Percentiles rank a stretch among this genome's conserved stretches.
phyloP scores from a whole-genome alignment of 2,329 filamentous ascomycete genomes.

The Talaromyces sp. region DNA sequence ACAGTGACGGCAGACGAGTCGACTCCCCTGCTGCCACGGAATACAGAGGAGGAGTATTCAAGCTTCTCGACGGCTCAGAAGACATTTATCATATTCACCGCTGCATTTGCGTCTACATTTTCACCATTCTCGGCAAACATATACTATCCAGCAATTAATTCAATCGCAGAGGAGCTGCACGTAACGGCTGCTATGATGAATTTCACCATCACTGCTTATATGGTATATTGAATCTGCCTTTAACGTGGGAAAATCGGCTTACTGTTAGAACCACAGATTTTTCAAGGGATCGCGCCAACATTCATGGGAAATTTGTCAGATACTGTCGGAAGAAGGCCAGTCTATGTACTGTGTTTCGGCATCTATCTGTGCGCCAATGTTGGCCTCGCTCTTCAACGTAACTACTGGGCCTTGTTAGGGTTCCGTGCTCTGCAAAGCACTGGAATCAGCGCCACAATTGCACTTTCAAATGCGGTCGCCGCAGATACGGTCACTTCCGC shows the following conservation, averaged over 20 bases:
- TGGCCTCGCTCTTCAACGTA: conserved; percentile 41
- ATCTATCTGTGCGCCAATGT: conserved; percentile 48
- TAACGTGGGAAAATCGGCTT: not conserved
- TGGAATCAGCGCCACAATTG: conserved; percentile 30
- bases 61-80: conserved; percentile 20
- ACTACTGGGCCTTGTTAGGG: conserved; percentile 41
- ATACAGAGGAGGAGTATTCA: not conserved
- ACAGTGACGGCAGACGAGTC: not conserved
- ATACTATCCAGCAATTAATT: conserved; percentile 38
- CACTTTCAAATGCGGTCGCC: conserved; percentile 31
- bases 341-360: conserved; percentile 44
- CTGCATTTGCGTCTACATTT: conserved; percentile 39
- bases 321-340: conserved; percentile 41
- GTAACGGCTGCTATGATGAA: conserved; percentile 27
- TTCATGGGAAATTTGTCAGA: conserved; percentile 50
- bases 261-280: not conserved
- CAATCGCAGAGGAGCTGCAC: conserved; percentile 19
- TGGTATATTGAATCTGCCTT: conserved; percentile 32
- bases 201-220: conserved; percentile 42
- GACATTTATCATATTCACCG: conserved; percentile 36
- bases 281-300: conserved; percentile 46
- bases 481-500: conserved; percentile 36
- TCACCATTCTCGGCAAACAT: conserved; percentile 44
- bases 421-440: conserved; percentile 47
- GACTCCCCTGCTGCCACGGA: not conserved